These are phyloP conservation scores for Globisporangium middletonii DNA, from an alignment of 352 stramenopile genomes.

Conservation along the genomic window DNA sequence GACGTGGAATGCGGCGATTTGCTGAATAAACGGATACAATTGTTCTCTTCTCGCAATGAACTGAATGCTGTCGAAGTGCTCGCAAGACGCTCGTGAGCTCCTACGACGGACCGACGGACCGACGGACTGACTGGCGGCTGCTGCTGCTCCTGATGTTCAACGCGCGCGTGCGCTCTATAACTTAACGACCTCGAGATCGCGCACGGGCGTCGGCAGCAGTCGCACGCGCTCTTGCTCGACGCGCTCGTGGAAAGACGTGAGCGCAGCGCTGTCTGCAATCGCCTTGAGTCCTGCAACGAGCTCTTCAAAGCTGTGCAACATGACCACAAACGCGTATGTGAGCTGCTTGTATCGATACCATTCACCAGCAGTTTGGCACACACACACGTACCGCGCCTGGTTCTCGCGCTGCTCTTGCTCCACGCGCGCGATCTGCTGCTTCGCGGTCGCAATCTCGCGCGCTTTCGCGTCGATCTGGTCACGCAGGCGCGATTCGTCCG, in stretches of 20 bases:
- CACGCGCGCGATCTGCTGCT: conserved; percentile 12
- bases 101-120: no score
- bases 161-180: conserved; percentile 21
- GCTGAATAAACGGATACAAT: no score
- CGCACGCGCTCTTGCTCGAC: conserved; percentile 17
- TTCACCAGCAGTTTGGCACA: neutral
- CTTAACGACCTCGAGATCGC: conserved; percentile 37
- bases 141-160: neutral
- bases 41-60: no score
- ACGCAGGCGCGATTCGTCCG: conserved; percentile 4
- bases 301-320: conserved; percentile 22
- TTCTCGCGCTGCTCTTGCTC: conserved; percentile 17
- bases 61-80: no score
- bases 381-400: conserved; percentile 12
- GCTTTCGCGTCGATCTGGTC: conserved; percentile 2
- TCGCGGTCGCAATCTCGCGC: conserved; percentile 12
- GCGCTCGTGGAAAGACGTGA: conserved; percentile 19
- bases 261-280: conserved; percentile 12
- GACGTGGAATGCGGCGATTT: no score
- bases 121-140: no score
- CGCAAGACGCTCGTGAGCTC: no score
- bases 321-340: neutral
- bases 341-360: no score
- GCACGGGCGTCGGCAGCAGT: conserved; percentile 15
- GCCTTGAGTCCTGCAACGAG: conserved; percentile 22